Conservation (phyloP, 1,139 yeast species). For the Candida smagusa region DNA sequence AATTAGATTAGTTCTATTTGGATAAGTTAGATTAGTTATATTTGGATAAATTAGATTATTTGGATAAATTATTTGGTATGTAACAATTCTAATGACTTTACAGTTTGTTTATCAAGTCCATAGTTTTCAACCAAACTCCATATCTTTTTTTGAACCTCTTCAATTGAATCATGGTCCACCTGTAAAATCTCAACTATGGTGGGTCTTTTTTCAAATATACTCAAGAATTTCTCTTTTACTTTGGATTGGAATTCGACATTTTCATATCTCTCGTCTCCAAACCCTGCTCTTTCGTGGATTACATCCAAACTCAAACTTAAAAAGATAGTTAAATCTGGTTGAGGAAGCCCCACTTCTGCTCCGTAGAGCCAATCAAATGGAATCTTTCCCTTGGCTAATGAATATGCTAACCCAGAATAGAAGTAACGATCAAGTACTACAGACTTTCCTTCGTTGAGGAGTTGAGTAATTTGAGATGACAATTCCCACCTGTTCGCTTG, state of each 20-base stretch:
- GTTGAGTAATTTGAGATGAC: constrained; percentile 42
- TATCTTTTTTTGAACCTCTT: constrained; percentile 44
- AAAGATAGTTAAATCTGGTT: constrained; percentile 82
- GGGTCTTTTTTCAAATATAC: constrained; percentile 28
- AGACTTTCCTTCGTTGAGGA: constrained; percentile 50
- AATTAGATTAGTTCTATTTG: constrained; percentile 24
- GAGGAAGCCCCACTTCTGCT: constrained; percentile 84
- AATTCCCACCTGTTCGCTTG: constrained; percentile 96
- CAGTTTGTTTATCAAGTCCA: background rate
- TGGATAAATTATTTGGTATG: background rate
- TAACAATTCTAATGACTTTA: too few relatives aligned
- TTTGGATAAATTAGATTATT: background rate
- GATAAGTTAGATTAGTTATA: too few relatives aligned
- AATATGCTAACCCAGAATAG: constrained; percentile 90
- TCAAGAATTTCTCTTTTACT: constrained; percentile 61
- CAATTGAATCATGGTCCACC: constrained; percentile 60
- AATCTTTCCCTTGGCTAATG: constrained; percentile 67
- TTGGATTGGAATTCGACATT: constrained; percentile 62
- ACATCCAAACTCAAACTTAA: constrained; percentile 59
- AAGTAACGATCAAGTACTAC: constrained; percentile 83
- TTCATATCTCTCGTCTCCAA: constrained; percentile 93
- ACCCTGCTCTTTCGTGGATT: constrained; percentile 61
- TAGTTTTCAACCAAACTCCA: constrained; percentile 22
- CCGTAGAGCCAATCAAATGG: constrained; percentile 70
- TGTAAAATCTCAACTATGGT: constrained; percentile 41